phyloP scores from a whole-genome alignment of 495 filamentous ascomycete species.

The Cetradonia linearis region DNA sequence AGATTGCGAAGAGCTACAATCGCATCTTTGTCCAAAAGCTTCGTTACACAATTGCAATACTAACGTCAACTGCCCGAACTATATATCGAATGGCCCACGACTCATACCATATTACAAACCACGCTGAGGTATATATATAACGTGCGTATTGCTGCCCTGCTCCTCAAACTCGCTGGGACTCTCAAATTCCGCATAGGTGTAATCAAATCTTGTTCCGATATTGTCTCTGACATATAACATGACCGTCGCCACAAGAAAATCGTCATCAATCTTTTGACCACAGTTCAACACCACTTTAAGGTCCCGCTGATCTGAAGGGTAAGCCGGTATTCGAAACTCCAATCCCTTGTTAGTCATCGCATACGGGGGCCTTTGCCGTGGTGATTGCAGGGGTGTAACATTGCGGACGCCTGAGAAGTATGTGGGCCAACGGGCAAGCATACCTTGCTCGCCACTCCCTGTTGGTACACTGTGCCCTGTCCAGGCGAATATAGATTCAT shows the following conservation, averaged over 20 bases:
- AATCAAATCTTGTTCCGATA: background rate
- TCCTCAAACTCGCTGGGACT: background rate
- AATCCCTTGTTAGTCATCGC: conserved; percentile 15
- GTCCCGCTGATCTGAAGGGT: background rate
- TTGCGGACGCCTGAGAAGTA: background rate
- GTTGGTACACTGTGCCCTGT: no score
- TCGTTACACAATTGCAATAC: no score
- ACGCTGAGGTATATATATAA: background rate
- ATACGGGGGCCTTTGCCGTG: conserved; percentile 12
- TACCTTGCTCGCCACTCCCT: no score
- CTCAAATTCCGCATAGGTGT: background rate
- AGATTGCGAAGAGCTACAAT: background rate
- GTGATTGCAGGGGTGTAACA: background rate
- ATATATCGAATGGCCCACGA: background rate
- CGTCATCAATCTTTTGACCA: background rate
- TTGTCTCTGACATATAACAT: background rate
- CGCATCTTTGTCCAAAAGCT: no score
- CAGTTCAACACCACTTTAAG: background rate
- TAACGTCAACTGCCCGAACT: background rate
- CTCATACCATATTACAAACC: background rate
- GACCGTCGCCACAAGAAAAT: background rate
- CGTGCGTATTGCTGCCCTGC: no score
- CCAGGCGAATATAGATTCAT: conserved; percentile 27
- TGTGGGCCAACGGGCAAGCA: conserved; percentile 6
- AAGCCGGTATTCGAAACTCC: background rate